phyloP scores from a whole-genome alignment of 2,329 filamentous ascomycete species.

The Ceratocystis colombiana region DNA sequence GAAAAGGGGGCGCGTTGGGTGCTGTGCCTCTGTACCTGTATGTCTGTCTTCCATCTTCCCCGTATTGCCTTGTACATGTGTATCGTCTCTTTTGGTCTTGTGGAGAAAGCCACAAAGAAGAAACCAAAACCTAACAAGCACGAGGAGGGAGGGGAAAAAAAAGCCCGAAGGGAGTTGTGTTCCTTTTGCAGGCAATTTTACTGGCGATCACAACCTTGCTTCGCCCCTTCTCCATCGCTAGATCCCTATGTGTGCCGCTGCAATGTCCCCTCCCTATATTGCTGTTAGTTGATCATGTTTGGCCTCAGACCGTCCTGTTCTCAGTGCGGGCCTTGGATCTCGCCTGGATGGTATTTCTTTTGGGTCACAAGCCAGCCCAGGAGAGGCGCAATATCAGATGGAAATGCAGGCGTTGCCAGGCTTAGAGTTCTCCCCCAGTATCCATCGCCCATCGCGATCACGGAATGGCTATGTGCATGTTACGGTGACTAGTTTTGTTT shows the following conservation, averaged over 20 bases:
- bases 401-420: background rate
- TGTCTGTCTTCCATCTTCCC: background rate
- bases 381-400: constrained; percentile 8
- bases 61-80: background rate
- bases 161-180: background rate
- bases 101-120: background rate
- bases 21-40: background rate
- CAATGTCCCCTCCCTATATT: background rate
- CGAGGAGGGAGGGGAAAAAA: background rate
- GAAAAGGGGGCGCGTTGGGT: background rate
- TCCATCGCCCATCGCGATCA: background rate
- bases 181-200: background rate
- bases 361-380: background rate
- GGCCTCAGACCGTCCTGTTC: background rate
- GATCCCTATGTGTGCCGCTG: background rate
- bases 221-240: background rate
- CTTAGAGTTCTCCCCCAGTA: background rate
- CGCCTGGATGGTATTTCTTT: background rate
- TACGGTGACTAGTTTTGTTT: constrained; percentile 3
- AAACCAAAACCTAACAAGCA: background rate
- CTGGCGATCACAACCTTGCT: constrained; percentile 9
- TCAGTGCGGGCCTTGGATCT: background rate
- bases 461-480: constrained; percentile 4
- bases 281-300: background rate
- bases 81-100: constrained; percentile 10